A percentile compares a stretch with the other conserved stretches of the same genome.
Evolutionary conservation across 805 yeast species (phyloP).

Genomic region (Maudiozyma bulderi): DNA sequence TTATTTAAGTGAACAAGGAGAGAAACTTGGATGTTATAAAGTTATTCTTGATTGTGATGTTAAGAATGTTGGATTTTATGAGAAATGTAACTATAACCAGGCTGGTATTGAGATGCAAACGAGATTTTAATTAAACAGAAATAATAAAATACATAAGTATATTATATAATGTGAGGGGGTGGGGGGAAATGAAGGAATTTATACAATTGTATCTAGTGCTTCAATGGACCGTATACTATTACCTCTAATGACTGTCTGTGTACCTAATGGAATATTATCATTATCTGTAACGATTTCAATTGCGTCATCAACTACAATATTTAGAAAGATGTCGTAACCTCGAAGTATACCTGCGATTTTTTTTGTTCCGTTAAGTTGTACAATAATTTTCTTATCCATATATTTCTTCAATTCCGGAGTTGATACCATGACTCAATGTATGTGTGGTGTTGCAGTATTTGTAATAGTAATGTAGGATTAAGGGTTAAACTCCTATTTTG

Average conservation of each 20-base stretch:
- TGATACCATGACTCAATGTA: slow-evolving; percentile 38
- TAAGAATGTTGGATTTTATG: slow-evolving; percentile 76
- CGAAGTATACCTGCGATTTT: slow-evolving; percentile 69
- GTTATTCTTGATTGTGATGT: slow-evolving; percentile 81
- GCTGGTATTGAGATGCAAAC: slow-evolving; percentile 64
- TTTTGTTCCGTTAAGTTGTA: slow-evolving; percentile 73
- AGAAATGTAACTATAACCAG: slow-evolving; percentile 68
- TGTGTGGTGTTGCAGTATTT: not conserved
- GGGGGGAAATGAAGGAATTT: not conserved
- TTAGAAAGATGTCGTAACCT: slow-evolving; percentile 78
- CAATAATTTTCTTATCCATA: slow-evolving; percentile 63
- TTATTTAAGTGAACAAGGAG: slow-evolving; percentile 50
- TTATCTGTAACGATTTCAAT: slow-evolving; percentile 46
- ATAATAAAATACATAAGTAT: not conserved
- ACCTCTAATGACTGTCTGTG: slow-evolving; percentile 61
- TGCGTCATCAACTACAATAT: slow-evolving; percentile 63
- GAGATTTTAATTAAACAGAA: not conserved
- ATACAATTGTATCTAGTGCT: slow-evolving; percentile 27
- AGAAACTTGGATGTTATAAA: slow-evolving; percentile 66
- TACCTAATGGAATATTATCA: slow-evolving; percentile 49
- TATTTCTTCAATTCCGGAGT: slow-evolving; percentile 57
- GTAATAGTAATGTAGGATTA: not conserved
- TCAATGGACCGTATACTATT: slow-evolving; percentile 69
- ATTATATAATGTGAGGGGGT: not conserved
- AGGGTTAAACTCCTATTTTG: not conserved